phyloP scores from a whole-genome alignment of 164 flowering plant species.

The Sextonia rubra region DNA sequence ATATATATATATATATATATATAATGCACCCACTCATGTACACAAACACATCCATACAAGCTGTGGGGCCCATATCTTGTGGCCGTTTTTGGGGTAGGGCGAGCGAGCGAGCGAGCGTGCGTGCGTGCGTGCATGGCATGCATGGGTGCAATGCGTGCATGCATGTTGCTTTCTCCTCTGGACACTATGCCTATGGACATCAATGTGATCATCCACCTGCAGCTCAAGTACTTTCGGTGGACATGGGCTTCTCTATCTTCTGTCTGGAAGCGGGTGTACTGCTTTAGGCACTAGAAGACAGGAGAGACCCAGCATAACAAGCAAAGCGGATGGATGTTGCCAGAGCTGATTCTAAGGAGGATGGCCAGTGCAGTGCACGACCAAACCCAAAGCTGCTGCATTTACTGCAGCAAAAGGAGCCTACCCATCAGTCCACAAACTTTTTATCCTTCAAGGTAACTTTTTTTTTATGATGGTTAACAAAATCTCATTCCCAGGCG shows the following conservation, averaged over 20 bases:
- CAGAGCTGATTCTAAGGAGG: background rate
- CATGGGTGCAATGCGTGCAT: background rate
- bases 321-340: background rate
- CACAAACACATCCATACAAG: too few species aligned
- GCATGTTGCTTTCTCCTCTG: background rate
- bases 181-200: background rate
- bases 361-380: background rate
- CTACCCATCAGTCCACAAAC: background rate
- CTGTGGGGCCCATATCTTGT: too few species aligned
- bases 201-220: background rate
- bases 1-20: too few species aligned
- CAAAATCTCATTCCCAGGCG: background rate
- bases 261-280: background rate
- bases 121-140: background rate
- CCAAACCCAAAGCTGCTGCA: background rate
- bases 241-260: background rate
- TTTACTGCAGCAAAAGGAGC: background rate
- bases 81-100: too few species aligned
- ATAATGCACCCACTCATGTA: too few species aligned
- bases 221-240: background rate
- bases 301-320: background rate
- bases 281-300: background rate
- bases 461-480: background rate
- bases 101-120: background rate
- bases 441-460: background rate